Evolutionary conservation across 345 rosid species (phyloP).

Genomic region (Eucalyptus viminalis): DNA sequence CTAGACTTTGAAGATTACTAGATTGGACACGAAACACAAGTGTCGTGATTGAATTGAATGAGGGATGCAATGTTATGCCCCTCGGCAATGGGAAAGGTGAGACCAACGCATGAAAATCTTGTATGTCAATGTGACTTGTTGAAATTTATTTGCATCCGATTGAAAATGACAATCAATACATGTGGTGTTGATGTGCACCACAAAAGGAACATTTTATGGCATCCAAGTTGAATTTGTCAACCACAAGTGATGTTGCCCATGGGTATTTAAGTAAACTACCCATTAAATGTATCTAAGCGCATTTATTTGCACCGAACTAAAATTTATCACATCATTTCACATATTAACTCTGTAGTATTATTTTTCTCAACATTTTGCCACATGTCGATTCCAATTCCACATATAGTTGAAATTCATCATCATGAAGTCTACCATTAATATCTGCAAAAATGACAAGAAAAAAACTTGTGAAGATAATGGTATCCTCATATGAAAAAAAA

Average conservation of each 20-base stretch:
- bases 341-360: background rate
- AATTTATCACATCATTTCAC: background rate
- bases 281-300: accelerated
- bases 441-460: background rate
- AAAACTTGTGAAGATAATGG: background rate
- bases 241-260: background rate
- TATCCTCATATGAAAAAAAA: background rate
- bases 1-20: background rate
- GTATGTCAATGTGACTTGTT: background rate
- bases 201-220: background rate
- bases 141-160: background rate
- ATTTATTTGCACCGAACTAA: background rate
- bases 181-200: accelerated
- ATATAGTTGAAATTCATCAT: accelerated
- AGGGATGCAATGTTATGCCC: background rate
- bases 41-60: background rate
- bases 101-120: background rate
- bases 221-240: background rate
- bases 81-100: background rate
- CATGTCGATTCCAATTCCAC: background rate
- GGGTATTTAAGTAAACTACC: background rate
- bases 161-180: background rate
- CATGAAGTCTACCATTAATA: background rate
- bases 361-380: background rate
- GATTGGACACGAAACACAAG: background rate